Evolutionary conservation across 2,329 filamentous ascomycete genomes (phyloP).

Genomic region (Fusarium cicatricum): DNA sequence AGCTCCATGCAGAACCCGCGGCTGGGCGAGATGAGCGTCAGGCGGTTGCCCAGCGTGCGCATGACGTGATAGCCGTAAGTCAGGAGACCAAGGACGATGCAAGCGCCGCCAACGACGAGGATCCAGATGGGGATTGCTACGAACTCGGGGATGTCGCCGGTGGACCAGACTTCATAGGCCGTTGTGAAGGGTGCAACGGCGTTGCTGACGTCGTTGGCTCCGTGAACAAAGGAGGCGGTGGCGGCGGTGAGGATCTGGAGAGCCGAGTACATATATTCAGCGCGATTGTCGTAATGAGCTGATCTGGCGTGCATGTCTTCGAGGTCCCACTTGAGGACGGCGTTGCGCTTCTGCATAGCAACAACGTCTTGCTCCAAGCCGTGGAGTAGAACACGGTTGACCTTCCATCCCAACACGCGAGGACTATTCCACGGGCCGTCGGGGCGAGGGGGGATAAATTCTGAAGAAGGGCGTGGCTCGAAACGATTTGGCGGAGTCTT

Average conservation of each 20-base stretch:
- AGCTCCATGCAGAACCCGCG: slow-evolving; percentile 69
- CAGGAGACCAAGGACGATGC: slow-evolving; percentile 64
- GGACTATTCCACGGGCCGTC: slow-evolving; percentile 52
- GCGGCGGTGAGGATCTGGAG: slow-evolving; percentile 68
- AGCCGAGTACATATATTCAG: slow-evolving; percentile 69
- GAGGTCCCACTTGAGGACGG: slow-evolving; percentile 59
- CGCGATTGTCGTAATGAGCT: slow-evolving; percentile 68
- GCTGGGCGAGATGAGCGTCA: slow-evolving; percentile 67
- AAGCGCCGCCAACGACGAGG: slow-evolving; percentile 60
- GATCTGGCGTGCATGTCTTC: slow-evolving; percentile 63
- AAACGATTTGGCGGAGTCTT: slow-evolving; percentile 19
- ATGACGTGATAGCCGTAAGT: slow-evolving; percentile 72
- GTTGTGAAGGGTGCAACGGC: slow-evolving; percentile 70
- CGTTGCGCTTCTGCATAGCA: slow-evolving; percentile 54
- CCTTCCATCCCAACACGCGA: slow-evolving; percentile 50
- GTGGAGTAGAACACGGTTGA: slow-evolving; percentile 54
- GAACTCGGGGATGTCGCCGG: slow-evolving; percentile 52
- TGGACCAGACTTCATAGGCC: slow-evolving; percentile 67
- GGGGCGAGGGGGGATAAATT: slow-evolving; percentile 46
- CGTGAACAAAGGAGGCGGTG: slow-evolving; percentile 71
- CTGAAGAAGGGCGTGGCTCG: slow-evolving; percentile 15
- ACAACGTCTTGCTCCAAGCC: slow-evolving; percentile 60
- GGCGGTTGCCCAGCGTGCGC: slow-evolving; percentile 67
- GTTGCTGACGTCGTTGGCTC: slow-evolving; percentile 73
- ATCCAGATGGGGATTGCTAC: slow-evolving; percentile 68